Evolutionary conservation across 345 rosid genomes (phyloP).

Genomic region (Eutrema heterophyllum): DNA sequence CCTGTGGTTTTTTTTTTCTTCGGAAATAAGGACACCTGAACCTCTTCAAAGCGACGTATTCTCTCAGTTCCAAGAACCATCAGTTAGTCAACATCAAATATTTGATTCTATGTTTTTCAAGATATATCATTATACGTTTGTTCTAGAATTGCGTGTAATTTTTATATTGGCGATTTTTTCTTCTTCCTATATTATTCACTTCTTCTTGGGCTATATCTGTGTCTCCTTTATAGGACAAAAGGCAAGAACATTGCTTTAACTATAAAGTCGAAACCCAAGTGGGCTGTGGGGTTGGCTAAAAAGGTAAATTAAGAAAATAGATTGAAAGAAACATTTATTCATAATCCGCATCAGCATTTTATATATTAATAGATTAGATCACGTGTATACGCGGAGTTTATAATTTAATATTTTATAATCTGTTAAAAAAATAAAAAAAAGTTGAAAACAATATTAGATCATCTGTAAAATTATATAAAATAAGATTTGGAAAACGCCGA

Average conservation of each 20-base stretch:
- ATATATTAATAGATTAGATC: no score
- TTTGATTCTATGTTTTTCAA: slow-evolving; percentile 12
- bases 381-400: no score
- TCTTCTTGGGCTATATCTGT: slow-evolving; percentile 4
- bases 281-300: slow-evolving; percentile 37
- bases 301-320: not conserved
- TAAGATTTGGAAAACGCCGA: no score
- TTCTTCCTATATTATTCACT: not conserved
- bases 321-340: not conserved
- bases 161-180: not conserved
- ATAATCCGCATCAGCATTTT: not conserved
- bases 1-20: not conserved
- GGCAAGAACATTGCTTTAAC: slow-evolving; percentile 48
- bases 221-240: slow-evolving; percentile 56
- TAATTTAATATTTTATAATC: no score
- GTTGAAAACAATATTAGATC: no score
- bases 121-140: slow-evolving; percentile 1
- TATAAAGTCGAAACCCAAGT: slow-evolving; percentile 47
- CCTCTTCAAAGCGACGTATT: not conserved
- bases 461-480: no score
- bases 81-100: slow-evolving; percentile 27
- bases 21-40: not conserved
- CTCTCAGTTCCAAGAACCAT: slow-evolving; percentile 14
- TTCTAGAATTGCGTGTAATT: slow-evolving; percentile 17
- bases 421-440: no score